These are phyloP conservation scores for Aspergillus arachidicola DNA, from an alignment of 2,329 filamentous ascomycete genomes.

Conservation along the genomic window DNA sequence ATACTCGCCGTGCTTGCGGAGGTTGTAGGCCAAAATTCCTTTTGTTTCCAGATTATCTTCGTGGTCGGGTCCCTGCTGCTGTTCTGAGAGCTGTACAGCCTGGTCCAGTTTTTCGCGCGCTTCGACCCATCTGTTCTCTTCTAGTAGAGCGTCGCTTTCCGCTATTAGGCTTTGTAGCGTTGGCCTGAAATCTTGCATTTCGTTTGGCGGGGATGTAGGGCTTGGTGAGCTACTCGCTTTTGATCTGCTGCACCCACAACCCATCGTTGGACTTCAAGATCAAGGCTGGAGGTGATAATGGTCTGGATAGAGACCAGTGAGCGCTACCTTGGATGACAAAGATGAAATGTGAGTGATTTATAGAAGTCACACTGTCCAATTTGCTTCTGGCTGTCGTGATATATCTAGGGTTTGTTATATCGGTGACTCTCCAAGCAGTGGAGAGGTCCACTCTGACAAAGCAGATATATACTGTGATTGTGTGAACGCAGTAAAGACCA, in stretches of 20 bases:
- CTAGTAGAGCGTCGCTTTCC: neutral
- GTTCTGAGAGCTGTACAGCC: neutral
- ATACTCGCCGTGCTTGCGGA: neutral
- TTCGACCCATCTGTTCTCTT: neutral
- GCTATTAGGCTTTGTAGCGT: neutral
- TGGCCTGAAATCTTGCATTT: neutral
- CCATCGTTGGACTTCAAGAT: neutral
- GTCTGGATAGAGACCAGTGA: neutral
- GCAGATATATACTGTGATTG: no score
- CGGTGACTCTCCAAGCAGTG: no score
- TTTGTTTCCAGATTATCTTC: neutral
- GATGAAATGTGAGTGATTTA: no score
- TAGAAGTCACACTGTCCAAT: rapidly evolving
- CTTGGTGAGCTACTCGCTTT: neutral
- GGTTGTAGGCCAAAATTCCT: neutral
- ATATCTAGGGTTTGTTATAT: no score
- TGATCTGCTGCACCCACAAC: neutral
- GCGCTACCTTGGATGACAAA: no score
- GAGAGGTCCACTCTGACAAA: no score
- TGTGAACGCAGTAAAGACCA: no score
- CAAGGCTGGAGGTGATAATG: neutral
- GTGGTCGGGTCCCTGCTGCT: neutral
- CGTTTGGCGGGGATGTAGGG: neutral
- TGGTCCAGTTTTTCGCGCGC: neutral
- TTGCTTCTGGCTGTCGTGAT: no score